Base-by-base conservation (phyloP, 345 rosid genomes). In the Combretum micranthum region DNA sequence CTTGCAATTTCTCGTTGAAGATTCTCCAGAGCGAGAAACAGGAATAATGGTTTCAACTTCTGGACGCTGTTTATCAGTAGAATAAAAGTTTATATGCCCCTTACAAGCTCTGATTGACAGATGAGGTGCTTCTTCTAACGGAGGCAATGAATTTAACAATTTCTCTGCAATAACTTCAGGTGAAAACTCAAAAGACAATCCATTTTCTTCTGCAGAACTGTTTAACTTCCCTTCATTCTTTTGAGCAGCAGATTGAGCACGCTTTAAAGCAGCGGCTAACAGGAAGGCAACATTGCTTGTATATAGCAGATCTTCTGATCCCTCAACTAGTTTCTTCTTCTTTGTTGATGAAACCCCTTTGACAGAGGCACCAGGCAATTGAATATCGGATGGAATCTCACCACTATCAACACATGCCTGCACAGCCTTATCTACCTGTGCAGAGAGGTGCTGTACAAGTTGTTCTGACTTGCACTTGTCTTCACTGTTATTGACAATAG, bases 201-300 rank as follows among this genome's bases (percentile, higher is more conserved):
- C 67, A 51, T 52, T 65, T 65, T 63, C 79, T 63, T 69, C 73
- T 39, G 70, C 50, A 26, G 18, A 57, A 7, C 64, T 57, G 47
- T 47, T 13, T 51, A 49, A 53, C 32, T 32, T 57, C 42, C 47
- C 60, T 19, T 50, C 64, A 63, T 69, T 74, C 67, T 59, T 56
- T 42, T 63, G 75, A 19, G 70, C 57, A n/a, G n/a, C n/a, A 44
- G 73, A 64, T 18, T 22, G 63, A 4, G 56, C 60, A 22, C 75
- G 80, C 57, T 68, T 80, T 43, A 79, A 49, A 51, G 86, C 67
- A 55, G 92, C 87, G 54, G 84, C 84, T 64, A 89, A 64, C 64
- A 83, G 88, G 72, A 93, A 93, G 47, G 99, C 84, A 74, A 87
- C 70, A 75, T 72, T 93, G 82, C 92, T 73, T 59, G 97, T 68